Evolutionary conservation across 495 filamentous ascomycete genomes (phyloP).

Genomic region (Lindgomyces ingoldianus): DNA sequence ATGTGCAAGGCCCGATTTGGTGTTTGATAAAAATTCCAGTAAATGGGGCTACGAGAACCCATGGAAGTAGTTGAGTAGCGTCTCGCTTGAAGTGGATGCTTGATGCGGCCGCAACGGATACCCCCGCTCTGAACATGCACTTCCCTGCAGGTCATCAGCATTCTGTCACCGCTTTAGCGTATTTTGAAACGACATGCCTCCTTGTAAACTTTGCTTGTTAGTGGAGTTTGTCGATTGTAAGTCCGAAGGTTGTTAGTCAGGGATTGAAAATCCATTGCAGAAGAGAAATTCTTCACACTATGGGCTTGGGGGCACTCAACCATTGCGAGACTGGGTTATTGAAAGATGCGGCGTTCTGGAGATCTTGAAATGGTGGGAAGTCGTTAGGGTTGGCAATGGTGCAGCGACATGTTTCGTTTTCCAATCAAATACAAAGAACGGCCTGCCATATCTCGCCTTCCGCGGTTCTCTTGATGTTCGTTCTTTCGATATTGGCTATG

Average conservation of each 20-base stretch:
- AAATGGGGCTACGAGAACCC: neutral
- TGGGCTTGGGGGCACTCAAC: no score
- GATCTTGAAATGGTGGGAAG: no score
- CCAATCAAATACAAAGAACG: no score
- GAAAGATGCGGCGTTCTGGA: no score
- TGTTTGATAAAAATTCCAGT: conserved; percentile 8
- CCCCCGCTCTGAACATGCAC: conserved; percentile 2
- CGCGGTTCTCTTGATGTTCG: no score
- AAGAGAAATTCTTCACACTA: no score
- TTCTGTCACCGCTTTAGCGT: conserved; percentile 19
- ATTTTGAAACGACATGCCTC: neutral
- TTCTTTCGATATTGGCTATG: no score
- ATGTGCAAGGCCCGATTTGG: conserved; percentile 1
- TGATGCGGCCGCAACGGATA: neutral
- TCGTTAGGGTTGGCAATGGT: no score
- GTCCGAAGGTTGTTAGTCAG: neutral
- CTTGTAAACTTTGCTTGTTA: neutral
- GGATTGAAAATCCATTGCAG: no score
- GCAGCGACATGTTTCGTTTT: no score
- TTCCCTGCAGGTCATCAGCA: conserved; percentile 16
- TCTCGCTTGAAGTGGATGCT: neutral
- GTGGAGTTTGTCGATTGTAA: neutral
- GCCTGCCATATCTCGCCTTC: no score
- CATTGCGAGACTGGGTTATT: no score
- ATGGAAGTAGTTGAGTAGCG: neutral